Evolutionary conservation across 306 rosid species (phyloP), one percentile per base, ranked within the genome.

Genomic region (Pachyrhizus erosus): DNA sequence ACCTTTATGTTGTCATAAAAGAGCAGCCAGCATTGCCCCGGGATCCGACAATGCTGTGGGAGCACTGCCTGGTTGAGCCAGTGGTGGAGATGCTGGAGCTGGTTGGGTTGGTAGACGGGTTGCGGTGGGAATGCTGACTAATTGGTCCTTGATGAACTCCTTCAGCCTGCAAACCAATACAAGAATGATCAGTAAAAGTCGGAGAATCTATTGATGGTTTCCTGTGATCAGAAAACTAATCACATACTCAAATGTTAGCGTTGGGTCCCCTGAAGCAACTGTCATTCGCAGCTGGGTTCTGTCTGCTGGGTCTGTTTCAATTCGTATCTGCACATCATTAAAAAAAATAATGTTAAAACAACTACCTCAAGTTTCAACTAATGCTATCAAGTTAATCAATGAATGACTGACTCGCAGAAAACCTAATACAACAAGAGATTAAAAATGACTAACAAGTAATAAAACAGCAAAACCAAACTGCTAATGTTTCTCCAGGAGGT

Each of bases 231-330:
- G 62, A 39, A 66, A 86, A 69, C 42, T 73, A 49, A 81, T 82
- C 39, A 87, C 98, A 13, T 94, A 96, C 99, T 96, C 99, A 10
- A 84, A 86, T 48, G 99, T 93, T 78, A 96, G 84, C 3, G 89
- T 43, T 29, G 99, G 97, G 81, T 96, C 99, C 89, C 99, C 99
- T 4, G 99, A 93, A 82, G 94, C 94, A 86, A 96, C 92, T 10
- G 99, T 96, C 99, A 96, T 89, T 48, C 99, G 97, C 83, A 96
- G 82, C 86, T 96, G 99, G 69, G 98, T 96, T 86, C 99, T 90
- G 88, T 96, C 99, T 13, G 99, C 97, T 68, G 99, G 99, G 84
- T 96, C 99, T 7, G 99, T 96, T 91, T 96, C 99, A 76, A 96
- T 81, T 90, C 99, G 85, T 65, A 76, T 69, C 99, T 96, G 97